Percentiles rank a stretch among this genome's conserved stretches.
These are phyloP conservation scores for Ophiostoma australiae DNA, from an alignment of 2,329 filamentous ascomycete genomes.

Conservation along the genomic window DNA sequence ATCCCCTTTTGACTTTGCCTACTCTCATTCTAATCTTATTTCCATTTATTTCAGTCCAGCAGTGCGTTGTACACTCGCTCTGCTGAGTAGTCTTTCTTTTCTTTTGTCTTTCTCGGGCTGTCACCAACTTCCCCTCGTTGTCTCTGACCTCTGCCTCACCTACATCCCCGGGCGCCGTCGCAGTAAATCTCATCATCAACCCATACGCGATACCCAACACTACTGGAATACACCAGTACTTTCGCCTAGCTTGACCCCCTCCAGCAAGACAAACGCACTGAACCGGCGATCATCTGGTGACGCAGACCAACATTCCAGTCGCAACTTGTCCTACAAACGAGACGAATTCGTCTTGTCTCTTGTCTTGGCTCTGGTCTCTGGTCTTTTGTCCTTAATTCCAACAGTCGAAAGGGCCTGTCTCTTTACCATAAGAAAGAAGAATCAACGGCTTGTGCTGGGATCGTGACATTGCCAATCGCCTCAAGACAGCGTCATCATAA, in stretches of 20 bases:
- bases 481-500: neutral
- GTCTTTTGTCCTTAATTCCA: neutral
- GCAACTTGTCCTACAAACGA: conserved; percentile 16
- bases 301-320: conserved; percentile 18
- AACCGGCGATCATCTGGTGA: conserved; percentile 16
- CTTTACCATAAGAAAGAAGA: neutral
- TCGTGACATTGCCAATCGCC: neutral
- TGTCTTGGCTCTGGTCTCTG: neutral
- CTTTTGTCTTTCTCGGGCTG: neutral
- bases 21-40: neutral
- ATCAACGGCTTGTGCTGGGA: neutral
- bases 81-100: neutral
- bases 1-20: neutral
- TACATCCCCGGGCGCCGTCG: neutral
- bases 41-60: neutral
- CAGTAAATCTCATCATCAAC: neutral
- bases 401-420: neutral
- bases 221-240: neutral
- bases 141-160: neutral
- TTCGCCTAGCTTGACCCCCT: neutral
- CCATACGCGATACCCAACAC: neutral
- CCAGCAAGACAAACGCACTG: conserved; percentile 12
- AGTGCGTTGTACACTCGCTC: conserved; percentile 9
- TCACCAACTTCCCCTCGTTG: conserved; percentile 1
- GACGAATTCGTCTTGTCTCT: neutral